Conservation (phyloP, 306 rosid species). For the Sicyos edulis region DNA sequence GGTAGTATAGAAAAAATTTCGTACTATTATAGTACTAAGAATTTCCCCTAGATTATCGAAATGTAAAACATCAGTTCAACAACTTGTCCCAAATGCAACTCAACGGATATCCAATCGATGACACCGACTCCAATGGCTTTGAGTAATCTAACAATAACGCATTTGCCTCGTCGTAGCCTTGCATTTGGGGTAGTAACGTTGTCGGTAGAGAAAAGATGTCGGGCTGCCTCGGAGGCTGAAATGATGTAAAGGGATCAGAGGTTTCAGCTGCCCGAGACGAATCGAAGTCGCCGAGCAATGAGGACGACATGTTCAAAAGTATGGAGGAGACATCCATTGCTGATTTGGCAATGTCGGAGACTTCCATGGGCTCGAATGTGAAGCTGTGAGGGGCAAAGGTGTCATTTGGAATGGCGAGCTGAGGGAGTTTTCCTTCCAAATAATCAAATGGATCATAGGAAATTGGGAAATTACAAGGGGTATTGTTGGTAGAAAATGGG, state of each 20-base stretch:
- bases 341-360: not conserved
- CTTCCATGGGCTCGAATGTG: conserved; percentile 39
- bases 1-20: not conserved
- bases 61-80: not conserved
- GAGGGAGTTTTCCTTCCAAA: not conserved
- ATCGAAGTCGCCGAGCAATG: conserved; percentile 42
- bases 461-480: not conserved
- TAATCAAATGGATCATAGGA: not conserved
- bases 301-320: conserved; percentile 61
- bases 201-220: not conserved
- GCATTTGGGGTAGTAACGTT: not conserved
- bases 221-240: not conserved
- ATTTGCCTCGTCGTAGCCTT: not conserved
- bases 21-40: too few species aligned
- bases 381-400: not conserved
- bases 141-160: not conserved
- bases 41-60: not conserved
- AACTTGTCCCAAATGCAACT: not conserved
- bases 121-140: not conserved
- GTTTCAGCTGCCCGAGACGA: not conserved
- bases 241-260: not conserved
- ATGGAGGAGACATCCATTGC: conserved; percentile 47
- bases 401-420: not conserved
- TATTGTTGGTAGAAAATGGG: not conserved
- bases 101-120: not conserved